These are phyloP conservation scores for Allium fistulosum DNA, from an alignment of 106 monocot species.

Conservation along the genomic window DNA sequence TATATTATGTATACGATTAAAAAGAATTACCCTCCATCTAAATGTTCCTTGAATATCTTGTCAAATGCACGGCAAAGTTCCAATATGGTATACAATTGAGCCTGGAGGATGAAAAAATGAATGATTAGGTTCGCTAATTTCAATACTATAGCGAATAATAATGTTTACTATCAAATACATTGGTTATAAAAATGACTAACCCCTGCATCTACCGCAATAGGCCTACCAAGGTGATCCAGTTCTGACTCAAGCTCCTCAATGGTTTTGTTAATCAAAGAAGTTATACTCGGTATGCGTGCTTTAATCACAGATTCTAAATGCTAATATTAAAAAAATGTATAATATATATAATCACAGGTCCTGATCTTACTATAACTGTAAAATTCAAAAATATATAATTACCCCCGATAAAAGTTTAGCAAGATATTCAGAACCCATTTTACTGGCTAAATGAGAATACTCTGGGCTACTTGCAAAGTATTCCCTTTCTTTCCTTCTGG, in stretches of 20 bases:
- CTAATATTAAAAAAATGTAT: constrained; percentile 22
- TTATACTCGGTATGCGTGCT: constrained; percentile 58
- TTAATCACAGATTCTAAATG: constrained; percentile 62
- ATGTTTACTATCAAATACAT: too few relatives aligned
- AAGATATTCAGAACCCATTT: constrained; percentile 90
- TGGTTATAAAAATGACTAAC: constrained; percentile 19
- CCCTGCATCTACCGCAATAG: constrained; percentile 62
- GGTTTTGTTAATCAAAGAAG: constrained; percentile 58
- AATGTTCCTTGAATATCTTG: constrained; percentile 63
- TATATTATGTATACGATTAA: not conserved
- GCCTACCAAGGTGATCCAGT: constrained; percentile 60
- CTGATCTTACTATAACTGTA: not conserved
- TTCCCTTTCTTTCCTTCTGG: constrained; percentile 60
- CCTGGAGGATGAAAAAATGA: constrained; percentile 17
- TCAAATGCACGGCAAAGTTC: constrained; percentile 52
- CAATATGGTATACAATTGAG: constrained; percentile 67
- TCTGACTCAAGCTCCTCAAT: constrained; percentile 64
- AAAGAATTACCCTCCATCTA: constrained; percentile 72
- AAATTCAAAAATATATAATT: not conserved
- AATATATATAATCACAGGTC: not conserved
- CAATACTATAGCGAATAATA: too few relatives aligned
- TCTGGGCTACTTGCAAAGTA: constrained; percentile 65
- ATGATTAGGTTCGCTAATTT: too few relatives aligned
- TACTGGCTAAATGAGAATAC: constrained; percentile 73
- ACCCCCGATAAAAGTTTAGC: constrained; percentile 80